These are phyloP conservation scores for Neurospora tetraspora DNA, from an alignment of 495 filamentous ascomycete species.

Conservation along the genomic window DNA sequence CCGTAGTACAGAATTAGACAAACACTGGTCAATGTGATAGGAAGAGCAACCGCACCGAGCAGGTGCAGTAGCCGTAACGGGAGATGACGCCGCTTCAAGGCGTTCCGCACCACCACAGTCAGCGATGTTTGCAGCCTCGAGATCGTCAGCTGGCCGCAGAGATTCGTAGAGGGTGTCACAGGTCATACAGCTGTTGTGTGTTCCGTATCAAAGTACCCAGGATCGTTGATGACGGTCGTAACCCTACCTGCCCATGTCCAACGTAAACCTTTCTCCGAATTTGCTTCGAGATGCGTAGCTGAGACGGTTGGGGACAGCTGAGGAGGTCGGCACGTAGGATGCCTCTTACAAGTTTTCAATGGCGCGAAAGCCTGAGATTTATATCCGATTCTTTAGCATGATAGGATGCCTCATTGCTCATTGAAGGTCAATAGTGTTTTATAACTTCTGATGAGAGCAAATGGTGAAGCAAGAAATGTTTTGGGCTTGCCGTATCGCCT, in stretches of 20 bases:
- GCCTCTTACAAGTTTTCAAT: not conserved
- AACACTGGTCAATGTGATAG: not conserved
- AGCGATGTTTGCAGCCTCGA: not conserved
- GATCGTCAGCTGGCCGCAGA: not conserved
- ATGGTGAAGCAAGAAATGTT: not conserved
- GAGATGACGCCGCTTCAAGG: not conserved
- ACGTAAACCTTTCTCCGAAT: not conserved
- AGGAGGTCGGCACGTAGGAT: not conserved
- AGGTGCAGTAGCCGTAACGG: not conserved
- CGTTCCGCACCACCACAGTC: not conserved
- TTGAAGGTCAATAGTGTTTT: not conserved
- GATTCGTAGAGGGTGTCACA: not conserved
- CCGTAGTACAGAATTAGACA: not conserved
- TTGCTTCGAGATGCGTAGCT: not conserved
- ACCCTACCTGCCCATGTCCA: not conserved
- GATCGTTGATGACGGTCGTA: not conserved
- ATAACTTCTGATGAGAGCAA: not conserved
- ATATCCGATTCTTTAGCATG: not conserved
- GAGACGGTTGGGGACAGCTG: not conserved
- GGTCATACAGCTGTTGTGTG: not conserved
- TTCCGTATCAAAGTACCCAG: not conserved
- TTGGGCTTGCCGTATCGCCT: not conserved
- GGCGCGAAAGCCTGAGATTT: not conserved
- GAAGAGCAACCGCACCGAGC: not conserved
- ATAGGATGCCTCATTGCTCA: not conserved